Evolutionary conservation across 129 eudicot genomes (phyloP).

Genomic region (Flaveria robusta): DNA sequence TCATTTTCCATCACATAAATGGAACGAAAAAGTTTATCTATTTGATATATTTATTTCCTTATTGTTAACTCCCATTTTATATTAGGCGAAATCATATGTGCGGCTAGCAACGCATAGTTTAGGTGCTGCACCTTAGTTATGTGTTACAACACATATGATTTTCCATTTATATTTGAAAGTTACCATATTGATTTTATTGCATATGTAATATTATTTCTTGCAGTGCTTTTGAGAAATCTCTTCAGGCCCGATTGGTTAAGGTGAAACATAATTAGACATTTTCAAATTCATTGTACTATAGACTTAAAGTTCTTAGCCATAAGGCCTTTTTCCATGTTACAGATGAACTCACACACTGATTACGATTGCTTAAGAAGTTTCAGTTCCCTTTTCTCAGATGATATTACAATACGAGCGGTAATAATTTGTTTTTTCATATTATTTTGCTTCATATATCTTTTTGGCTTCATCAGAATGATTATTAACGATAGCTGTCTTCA

Average conservation of each 20-base stretch:
- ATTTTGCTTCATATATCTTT: no score
- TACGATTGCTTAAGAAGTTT: constrained; percentile 63
- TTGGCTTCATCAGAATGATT: no score
- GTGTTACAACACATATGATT: no score
- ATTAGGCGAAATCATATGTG: no score
- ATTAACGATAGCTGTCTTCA: constrained; percentile 40
- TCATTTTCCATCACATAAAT: constrained; percentile 8
- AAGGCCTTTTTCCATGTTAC: not conserved
- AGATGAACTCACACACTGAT: constrained; percentile 92
- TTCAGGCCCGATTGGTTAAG: constrained; percentile 78
- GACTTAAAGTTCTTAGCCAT: no score
- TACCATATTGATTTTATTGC: constrained; percentile 14
- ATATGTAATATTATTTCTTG: constrained; percentile 35
- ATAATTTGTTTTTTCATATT: not conserved
- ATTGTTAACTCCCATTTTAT: not conserved
- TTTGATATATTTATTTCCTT: not conserved
- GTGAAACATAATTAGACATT: constrained; percentile 38
- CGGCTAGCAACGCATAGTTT: no score
- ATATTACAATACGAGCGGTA: constrained; percentile 81
- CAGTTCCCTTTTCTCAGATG: constrained; percentile 67
- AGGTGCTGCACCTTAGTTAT: no score
- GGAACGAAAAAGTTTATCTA: not conserved
- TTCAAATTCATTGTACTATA: not conserved
- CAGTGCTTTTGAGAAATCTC: constrained; percentile 97
- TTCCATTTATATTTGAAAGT: not conserved